Conservation (phyloP, 805 yeast genomes). For the Ogataea allantospora region DNA sequence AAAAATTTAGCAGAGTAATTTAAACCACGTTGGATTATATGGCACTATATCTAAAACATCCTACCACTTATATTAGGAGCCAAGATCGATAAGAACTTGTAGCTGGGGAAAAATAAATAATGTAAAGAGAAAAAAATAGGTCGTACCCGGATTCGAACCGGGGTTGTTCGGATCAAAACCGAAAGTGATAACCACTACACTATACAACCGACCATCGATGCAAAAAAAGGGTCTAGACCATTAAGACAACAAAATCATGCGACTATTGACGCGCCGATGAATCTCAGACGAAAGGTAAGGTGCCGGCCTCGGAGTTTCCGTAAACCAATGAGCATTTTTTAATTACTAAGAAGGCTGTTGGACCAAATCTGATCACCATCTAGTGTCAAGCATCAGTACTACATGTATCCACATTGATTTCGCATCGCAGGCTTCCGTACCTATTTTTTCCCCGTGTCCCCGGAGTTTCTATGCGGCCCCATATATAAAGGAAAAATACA, state of each 20-base stretch:
- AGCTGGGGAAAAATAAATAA: slow-evolving; percentile 1
- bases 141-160: slow-evolving; percentile 86
- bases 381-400: not conserved
- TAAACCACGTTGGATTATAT: slow-evolving; percentile 7
- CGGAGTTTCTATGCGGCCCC: slow-evolving; percentile 6
- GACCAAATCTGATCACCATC: not conserved
- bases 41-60: no score
- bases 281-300: slow-evolving; percentile 3
- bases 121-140: slow-evolving; percentile 36
- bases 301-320: slow-evolving; percentile 12
- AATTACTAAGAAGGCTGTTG: slow-evolving; percentile 3
- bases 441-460: slow-evolving; percentile 4
- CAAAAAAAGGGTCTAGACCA: no score
- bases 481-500: slow-evolving; percentile 9
- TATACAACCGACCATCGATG: no score
- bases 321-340: slow-evolving; percentile 5
- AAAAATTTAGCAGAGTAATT: slow-evolving; percentile 2
- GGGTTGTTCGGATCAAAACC: slow-evolving; percentile 82
- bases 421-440: not conserved
- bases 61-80: not conserved
- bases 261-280: slow-evolving; percentile 8
- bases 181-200: slow-evolving; percentile 81
- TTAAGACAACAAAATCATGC: not conserved
- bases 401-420: not conserved
- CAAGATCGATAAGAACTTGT: not conserved